Evolutionary conservation across 176 grass and related monocot genomes (phyloP), one percentile per base, ranked within the genome.

Genomic region (Sorghum bicolor): DNA sequence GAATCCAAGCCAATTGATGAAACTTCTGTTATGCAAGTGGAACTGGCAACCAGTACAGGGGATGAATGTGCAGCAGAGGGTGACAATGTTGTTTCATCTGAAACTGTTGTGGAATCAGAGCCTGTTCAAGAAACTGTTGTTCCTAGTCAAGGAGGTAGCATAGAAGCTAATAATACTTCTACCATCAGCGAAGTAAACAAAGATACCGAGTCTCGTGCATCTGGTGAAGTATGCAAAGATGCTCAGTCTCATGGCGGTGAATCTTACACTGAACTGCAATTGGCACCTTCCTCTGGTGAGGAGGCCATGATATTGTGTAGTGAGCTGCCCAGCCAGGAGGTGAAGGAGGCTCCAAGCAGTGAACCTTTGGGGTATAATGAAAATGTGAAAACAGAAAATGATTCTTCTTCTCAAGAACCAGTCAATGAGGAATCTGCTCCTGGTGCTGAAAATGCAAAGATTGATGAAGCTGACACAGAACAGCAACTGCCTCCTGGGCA

Each of bases 11-110:
- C 44, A 74, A 44, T 73, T 67, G 62, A 41, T 73, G 75, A 74
- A 84, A 28, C 75, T 84, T 39, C 15, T 70, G 45, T 13, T 85
- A 29, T 78, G 64, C 74, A 85, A 70, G 74, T 33, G 34, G 83
- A 85, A 44, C 48, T 61, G 25, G 10, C 33, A 70, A 70, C 13
- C 2, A 34, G 29, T 61, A 25, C 37, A 34, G 48, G 20, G 36
- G 64, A 77, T 58, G 47, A 30, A 41, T 34, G 31, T 70, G 38
- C 74, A 60, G 33, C 50, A 70, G 37, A 43, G 22, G 74, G 40
- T 10, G 45, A 41, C 13, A 66, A 2, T 41, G 17, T 34, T 34
- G 31, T 19, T 44, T 70, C 83, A 57, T 69, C 83, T 44, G 44
- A 60, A 70, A 38, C 12, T 78, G 20, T 32, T 24, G 31, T 47